These are phyloP conservation scores for Schizochytrium sp. DNA, from an alignment of 108 stramenopile species.

Conservation along the genomic window DNA sequence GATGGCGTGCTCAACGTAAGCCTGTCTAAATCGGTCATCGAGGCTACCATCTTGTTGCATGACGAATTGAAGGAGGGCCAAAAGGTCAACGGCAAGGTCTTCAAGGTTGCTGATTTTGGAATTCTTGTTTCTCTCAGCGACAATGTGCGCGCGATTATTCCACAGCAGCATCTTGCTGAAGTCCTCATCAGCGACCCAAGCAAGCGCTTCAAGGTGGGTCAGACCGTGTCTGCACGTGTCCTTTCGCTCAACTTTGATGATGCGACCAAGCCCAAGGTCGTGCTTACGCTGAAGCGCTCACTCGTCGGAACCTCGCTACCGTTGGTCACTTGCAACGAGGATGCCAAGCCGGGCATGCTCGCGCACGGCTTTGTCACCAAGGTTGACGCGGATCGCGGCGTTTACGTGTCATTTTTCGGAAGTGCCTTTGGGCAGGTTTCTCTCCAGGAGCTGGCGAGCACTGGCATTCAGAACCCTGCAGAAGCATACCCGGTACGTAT, in stretches of 20 bases:
- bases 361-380: neutral
- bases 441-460: neutral
- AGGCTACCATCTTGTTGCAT: neutral
- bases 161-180: neutral
- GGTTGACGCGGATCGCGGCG: neutral
- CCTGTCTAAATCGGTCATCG: neutral
- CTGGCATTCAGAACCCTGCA: neutral
- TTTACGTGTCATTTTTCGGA: neutral
- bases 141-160: neutral
- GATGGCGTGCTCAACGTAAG: slow-evolving; percentile 1
- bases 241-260: neutral
- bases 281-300: neutral
- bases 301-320: neutral
- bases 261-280: neutral
- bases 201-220: slow-evolving; percentile 9
- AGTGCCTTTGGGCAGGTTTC: neutral
- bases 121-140: neutral
- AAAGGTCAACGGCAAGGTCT: neutral
- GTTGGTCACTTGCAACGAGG: neutral
- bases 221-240: neutral
- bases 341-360: neutral
- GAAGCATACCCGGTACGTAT: neutral
- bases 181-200: neutral
- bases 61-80: neutral
- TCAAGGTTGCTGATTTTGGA: neutral